Percentiles rank a stretch among this genome's conserved stretches.
These are phyloP conservation scores for Talaromyces sp. DNA, from an alignment of 2,329 filamentous ascomycete species.

Conservation along the genomic window DNA sequence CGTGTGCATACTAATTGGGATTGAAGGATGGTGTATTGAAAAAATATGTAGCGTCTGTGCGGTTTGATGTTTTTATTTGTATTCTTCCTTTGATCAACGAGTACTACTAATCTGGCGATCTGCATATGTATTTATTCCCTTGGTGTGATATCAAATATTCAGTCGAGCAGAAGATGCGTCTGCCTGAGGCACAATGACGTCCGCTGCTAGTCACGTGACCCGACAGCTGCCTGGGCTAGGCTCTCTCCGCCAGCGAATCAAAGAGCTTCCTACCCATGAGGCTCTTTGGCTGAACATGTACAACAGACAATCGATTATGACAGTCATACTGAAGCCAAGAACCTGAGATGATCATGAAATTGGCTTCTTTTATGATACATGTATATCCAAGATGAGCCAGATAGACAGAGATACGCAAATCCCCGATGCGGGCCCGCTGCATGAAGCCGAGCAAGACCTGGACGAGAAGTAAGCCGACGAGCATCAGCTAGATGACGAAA, in stretches of 20 bases:
- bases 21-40: too few relatives aligned
- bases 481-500: neutral
- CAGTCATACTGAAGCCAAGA: neutral
- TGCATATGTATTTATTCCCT: neutral
- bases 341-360: too few relatives aligned
- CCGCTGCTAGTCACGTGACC: too few relatives aligned
- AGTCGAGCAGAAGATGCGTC: too few relatives aligned
- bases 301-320: too few relatives aligned
- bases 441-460: constrained; percentile 41
- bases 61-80: too few relatives aligned
- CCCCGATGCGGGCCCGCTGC: constrained; percentile 9
- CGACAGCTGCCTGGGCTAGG: neutral
- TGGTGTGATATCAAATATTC: too few relatives aligned
- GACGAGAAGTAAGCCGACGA: constrained; percentile 41
- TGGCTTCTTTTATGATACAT: neutral
- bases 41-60: too few relatives aligned
- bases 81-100: too few relatives aligned
- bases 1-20: too few relatives aligned
- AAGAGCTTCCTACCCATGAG: neutral
- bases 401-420: constrained; percentile 8
- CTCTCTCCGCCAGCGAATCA: neutral
- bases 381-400: neutral
- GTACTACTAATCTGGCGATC: too few relatives aligned
- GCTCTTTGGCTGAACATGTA: too few relatives aligned
- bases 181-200: neutral